These are phyloP conservation scores for Podospora australis DNA, from an alignment of 495 filamentous ascomycete genomes.

Conservation along the genomic window DNA sequence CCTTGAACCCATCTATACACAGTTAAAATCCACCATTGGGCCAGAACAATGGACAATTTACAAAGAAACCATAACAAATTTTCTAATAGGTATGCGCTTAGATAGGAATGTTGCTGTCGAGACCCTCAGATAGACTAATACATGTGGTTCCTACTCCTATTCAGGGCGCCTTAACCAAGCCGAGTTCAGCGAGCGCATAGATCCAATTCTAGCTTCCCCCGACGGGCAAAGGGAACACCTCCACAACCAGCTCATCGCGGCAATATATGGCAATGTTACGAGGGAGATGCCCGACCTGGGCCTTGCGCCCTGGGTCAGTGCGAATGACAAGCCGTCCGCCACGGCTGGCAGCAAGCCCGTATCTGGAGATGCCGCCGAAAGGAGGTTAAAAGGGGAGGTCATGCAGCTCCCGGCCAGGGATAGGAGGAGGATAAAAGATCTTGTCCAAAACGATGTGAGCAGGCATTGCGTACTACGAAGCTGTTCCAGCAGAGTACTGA, in stretches of 20 bases:
- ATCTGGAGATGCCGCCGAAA: conserved; percentile 83
- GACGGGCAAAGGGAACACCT: conserved; percentile 69
- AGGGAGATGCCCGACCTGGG: conserved; percentile 87
- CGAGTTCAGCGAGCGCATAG: conserved; percentile 72
- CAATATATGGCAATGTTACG: conserved; percentile 78
- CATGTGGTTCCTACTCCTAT: background rate
- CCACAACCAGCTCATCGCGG: conserved; percentile 84
- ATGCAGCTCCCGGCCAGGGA: conserved; percentile 88
- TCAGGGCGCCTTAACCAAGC: conserved; percentile 76
- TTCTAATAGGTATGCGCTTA: conserved; percentile 59
- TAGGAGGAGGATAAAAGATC: conserved; percentile 76
- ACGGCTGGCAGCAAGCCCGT: conserved; percentile 68
- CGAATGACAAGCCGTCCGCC: conserved; percentile 86
- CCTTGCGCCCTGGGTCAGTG: conserved; percentile 90
- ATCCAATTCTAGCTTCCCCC: conserved; percentile 60
- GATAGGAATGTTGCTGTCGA: background rate
- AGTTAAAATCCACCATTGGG: conserved; percentile 68
- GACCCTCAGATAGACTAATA: too few relatives aligned
- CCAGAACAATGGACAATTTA: conserved; percentile 83
- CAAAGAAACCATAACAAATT: conserved; percentile 73
- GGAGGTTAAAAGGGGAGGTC: conserved; percentile 83
- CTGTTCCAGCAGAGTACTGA: conserved; percentile 8
- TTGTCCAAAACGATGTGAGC: conserved; percentile 48
- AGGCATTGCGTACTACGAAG: background rate
- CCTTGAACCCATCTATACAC: conserved; percentile 80